Base-by-base conservation (phyloP, 768 basidiomycete genomes). In the Xerocomus spinulosus region DNA sequence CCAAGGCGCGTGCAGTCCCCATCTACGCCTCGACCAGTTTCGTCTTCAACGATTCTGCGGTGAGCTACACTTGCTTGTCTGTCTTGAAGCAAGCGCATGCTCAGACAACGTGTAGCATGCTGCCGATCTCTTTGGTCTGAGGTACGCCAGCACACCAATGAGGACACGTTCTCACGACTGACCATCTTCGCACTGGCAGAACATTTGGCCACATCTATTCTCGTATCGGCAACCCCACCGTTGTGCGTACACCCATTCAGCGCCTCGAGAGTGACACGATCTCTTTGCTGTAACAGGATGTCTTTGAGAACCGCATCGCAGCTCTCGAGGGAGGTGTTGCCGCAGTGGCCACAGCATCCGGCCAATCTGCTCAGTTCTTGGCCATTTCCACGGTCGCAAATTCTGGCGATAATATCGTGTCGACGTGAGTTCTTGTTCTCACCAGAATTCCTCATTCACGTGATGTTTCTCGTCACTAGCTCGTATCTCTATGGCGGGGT, bases 261-360 rank as follows among this genome's bases (percentile, higher is more conserved):
- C 21, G 8, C 3, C 5, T n/a, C n/a, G n/a, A n/a, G n/a, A 5
- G 5, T 44, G 26, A 48, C 38, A 3, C 14, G 3, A 3, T 17
- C 32, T 20, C 7, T 10, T 12, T 24, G 17, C 8, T 29, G 7
- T 20, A 6, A 7, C 29, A 79, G 79, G 80, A 83, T 33, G 74
- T 84, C 3, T 82, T 85, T 42, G 84, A 85, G 63, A 76, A 76
- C 54, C 73, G 83, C 4, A 77, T 85, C 2, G 76, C 84, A 0
- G 78, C 79, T 0, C 72, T 86, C 12, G 83, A 85, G 52, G 80
- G 81, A 2, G 84, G 83, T 0, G 70, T 62, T 0, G 82, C 81
- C 0, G 83, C 83, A 2, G 68, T 85, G 0, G 69, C 82, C 0
- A 62, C 74, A 5, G 62, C 82, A 0, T 80, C 78, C 38, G 85